Evolutionary conservation across 306 rosid species (phyloP).

Genomic region (Hylodesmum podocarpum): DNA sequence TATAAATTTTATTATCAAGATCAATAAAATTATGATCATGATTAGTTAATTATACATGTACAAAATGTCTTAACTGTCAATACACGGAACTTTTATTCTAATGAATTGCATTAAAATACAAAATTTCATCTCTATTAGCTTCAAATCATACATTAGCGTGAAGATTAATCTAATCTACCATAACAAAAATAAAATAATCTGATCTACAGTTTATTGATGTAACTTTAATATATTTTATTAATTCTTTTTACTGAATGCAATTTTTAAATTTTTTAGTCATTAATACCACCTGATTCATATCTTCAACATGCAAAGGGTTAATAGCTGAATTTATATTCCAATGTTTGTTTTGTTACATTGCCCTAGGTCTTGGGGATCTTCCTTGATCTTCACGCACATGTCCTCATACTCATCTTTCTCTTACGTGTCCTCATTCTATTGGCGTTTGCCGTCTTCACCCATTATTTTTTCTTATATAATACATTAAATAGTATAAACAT

Average conservation of each 20-base stretch:
- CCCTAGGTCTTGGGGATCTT: background rate
- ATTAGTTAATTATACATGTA: too few relatives aligned
- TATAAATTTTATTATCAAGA: too few relatives aligned
- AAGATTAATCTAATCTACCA: background rate
- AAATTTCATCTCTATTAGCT: background rate
- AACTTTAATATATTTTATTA: too few relatives aligned
- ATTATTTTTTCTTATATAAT: background rate
- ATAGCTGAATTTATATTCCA: background rate
- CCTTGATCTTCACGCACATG: constrained; percentile 11
- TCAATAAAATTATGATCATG: too few relatives aligned
- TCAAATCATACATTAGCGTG: background rate
- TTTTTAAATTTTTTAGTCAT: background rate
- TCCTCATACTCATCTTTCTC: background rate
- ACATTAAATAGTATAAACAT: background rate
- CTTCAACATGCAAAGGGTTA: background rate
- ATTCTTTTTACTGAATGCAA: too few relatives aligned
- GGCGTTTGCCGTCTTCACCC: background rate
- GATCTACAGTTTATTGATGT: too few relatives aligned
- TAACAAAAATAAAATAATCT: too few relatives aligned
- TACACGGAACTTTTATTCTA: too few relatives aligned
- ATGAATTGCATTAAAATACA: too few relatives aligned
- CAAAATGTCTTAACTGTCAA: too few relatives aligned
- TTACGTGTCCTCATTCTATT: constrained; percentile 17
- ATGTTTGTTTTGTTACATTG: background rate
- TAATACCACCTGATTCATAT: background rate